These are phyloP conservation scores for Pascua sp. DNA, from an alignment of 1,284 basidiomycete genomes.

Conservation along the genomic window DNA sequence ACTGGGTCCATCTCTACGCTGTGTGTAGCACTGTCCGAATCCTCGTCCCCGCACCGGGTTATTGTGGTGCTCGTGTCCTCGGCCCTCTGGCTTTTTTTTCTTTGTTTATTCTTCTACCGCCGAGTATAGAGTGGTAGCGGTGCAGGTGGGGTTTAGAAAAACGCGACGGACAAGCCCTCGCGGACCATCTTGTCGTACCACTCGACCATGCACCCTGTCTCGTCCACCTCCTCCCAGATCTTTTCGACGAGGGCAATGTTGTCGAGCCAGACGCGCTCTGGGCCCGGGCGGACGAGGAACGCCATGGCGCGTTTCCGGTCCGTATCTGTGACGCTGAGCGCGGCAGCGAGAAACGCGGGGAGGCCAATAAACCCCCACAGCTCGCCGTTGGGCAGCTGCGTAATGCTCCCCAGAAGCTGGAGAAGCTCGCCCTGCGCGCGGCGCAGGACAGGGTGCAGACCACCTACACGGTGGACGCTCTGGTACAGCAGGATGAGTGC, in stretches of 20 bases:
- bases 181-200: conserved; percentile 33
- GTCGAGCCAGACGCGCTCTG: conserved; percentile 32
- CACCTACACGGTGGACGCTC: conserved; percentile 28
- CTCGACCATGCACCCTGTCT: conserved; percentile 25
- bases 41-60: too few relatives aligned
- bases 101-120: too few relatives aligned
- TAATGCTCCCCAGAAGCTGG: conserved; percentile 21
- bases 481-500: conserved; percentile 27
- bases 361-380: conserved; percentile 28
- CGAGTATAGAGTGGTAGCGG: background rate
- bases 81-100: too few relatives aligned
- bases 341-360: conserved; percentile 29
- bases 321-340: conserved; percentile 15
- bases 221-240: conserved; percentile 32
- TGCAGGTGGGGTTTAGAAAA: conserved; percentile 19
- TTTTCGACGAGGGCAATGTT: conserved; percentile 33
- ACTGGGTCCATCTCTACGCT: too few relatives aligned
- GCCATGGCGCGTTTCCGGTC: conserved; percentile 25
- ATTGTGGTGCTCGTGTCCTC: too few relatives aligned
- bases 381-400: conserved; percentile 27
- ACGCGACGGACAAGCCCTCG: conserved; percentile 30
- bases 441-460: conserved; percentile 28
- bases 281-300: conserved; percentile 24
- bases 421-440: conserved; percentile 22
- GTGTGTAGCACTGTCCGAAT: too few relatives aligned